Evolutionary conservation across 148 eudicot species (phyloP), one percentile per base, ranked within the genome.

Genomic region (Amaranthus cruentus): DNA sequence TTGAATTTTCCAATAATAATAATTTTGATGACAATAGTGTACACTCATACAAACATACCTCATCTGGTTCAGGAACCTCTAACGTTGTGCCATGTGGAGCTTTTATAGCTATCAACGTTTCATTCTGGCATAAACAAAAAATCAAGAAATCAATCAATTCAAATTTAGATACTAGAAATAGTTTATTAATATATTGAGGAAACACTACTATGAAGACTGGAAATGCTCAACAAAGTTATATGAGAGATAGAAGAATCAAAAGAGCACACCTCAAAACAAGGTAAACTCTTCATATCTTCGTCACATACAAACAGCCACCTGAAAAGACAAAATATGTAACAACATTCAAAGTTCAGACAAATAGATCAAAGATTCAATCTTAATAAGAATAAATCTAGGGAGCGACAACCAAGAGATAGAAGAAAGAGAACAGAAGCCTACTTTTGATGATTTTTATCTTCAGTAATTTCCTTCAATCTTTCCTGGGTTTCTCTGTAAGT

Each of bases 21-120:
- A 49, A 3, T 42, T 21, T 42, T 2, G 12, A 47, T 28, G 38
- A 28, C 38, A 28, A 28, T 28, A 28, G 38, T 28, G 38, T 47
- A 59, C 55, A 3, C 18, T 49, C 59, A 51, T 60, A 43, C 71
- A 59, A 76, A 66, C 70, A 79, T 83, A 88, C 98, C 79, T 75
- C 79, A 66, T 94, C 95, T 44, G 98, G 98, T 79, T 94, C 93
- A 69, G 98, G 98, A 66, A 95, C 98, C 87, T 95, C 98, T 77
- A 95, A 87, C 14, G 97, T 95, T 66, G 98, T 91, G 52, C 97
- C 98, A 81, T 95, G 98, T 61, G 98, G 98, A 78, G 98, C 97
- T 84, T 95, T 91, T 58, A 95, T 80, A 73, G 98, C 98, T 77
- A 95, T 90, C 70, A 95, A 81, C 50, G 98, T 95, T 84, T 95